Evolutionary conservation across 2,329 filamentous ascomycete genomes (phyloP).

Genomic region (Aspergillus udagawae): DNA sequence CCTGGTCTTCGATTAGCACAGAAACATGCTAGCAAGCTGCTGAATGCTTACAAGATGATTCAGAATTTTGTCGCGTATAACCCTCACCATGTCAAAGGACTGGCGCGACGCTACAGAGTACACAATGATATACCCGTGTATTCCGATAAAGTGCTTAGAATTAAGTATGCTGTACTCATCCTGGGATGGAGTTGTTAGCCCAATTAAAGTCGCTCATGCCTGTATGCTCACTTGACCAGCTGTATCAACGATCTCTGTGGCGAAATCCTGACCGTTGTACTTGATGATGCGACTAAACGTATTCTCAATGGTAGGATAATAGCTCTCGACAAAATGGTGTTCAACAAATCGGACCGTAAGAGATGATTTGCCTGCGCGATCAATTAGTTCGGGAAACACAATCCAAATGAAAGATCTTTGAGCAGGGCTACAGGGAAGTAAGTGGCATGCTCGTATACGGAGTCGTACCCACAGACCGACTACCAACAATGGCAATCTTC

Average conservation of each 20-base stretch:
- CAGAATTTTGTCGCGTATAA: constrained; percentile 94
- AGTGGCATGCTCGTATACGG: neutral
- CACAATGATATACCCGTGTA: constrained; percentile 97
- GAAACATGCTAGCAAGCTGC: neutral
- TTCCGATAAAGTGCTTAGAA: constrained; percentile 98
- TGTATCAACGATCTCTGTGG: constrained; percentile 96
- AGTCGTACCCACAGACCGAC: constrained; percentile 76
- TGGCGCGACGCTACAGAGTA: constrained; percentile 94
- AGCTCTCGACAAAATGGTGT: constrained; percentile 96
- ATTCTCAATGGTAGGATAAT: constrained; percentile 99
- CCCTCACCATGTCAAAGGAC: constrained; percentile 95
- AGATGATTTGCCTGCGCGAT: constrained; percentile 79
- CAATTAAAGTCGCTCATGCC: constrained; percentile 1
- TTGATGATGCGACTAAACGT: constrained; percentile 96
- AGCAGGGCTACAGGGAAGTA: neutral
- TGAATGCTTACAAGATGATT: constrained; percentile 73
- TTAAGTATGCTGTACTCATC: constrained; percentile 99
- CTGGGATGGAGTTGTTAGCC: constrained; percentile 41
- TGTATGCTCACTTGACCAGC: constrained; percentile 71
- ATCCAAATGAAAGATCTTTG: neutral
- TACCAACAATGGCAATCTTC: constrained; percentile 94
- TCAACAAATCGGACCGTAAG: constrained; percentile 96
- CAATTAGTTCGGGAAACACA: constrained; percentile 8
- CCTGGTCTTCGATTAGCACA: constrained; percentile 48
- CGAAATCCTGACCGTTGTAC: constrained; percentile 86